Percentiles rank a stretch among this genome's conserved stretches.
Evolutionary conservation across 352 stramenopile species (phyloP).

Genomic region (Globisporangium mamillatum): DNA sequence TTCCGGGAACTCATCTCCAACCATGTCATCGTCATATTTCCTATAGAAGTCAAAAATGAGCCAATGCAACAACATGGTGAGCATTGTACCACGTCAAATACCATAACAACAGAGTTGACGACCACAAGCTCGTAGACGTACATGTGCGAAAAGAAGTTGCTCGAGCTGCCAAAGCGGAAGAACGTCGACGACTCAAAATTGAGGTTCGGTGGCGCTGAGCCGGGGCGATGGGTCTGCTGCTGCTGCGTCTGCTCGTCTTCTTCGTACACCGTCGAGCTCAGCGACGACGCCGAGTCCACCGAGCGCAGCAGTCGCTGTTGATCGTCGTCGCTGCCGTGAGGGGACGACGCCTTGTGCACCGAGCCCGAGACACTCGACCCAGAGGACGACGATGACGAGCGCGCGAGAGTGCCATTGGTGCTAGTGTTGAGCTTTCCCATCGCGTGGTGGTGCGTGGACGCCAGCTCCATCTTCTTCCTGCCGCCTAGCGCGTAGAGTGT

Average conservation of each 20-base stretch:
- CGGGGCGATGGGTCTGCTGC: slow-evolving; percentile 14
- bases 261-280: slow-evolving; percentile 26
- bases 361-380: background rate
- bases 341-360: slow-evolving; percentile 12
- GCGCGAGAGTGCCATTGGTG: background rate
- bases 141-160: slow-evolving; percentile 48
- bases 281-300: slow-evolving; percentile 24
- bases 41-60: background rate
- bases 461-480: slow-evolving; percentile 12
- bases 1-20: slow-evolving; percentile 8
- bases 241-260: slow-evolving; percentile 22
- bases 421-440: slow-evolving; percentile 1
- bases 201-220: slow-evolving; percentile 22
- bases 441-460: slow-evolving; percentile 6
- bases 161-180: slow-evolving; percentile 40
- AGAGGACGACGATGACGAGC: slow-evolving; percentile 2
- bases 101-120: background rate
- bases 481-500: background rate
- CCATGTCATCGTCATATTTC: slow-evolving; percentile 39
- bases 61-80: background rate
- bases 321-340: slow-evolving; percentile 17
- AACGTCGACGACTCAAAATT: slow-evolving; percentile 45
- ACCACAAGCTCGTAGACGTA: slow-evolving; percentile 6
- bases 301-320: slow-evolving; percentile 15
- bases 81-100: background rate